phyloP scores from a whole-genome alignment of 805 yeast species.

The Kluyveromyces aestuarii region DNA sequence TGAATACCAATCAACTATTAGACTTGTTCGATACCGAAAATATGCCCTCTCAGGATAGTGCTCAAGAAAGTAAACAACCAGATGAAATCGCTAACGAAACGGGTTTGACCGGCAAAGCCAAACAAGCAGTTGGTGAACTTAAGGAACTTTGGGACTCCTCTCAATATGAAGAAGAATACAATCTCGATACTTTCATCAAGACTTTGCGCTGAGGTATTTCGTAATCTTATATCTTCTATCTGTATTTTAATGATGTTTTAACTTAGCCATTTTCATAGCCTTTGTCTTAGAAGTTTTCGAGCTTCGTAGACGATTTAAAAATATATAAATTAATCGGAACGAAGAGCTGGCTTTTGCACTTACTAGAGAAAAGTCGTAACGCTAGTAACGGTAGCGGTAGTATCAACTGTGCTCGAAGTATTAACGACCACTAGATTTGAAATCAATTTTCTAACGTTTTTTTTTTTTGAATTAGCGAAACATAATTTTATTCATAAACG shows the following conservation, averaged over 20 bases:
- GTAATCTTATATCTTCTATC: not conserved
- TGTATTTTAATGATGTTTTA: not conserved
- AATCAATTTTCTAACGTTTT: too few relatives aligned
- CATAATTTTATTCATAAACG: too few relatives aligned
- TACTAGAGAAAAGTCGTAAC: too few relatives aligned
- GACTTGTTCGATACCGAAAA: constrained; percentile 81
- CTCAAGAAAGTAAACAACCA: constrained; percentile 25
- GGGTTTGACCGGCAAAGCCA: constrained; percentile 77
- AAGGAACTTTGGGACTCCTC: constrained; percentile 94
- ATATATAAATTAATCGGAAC: too few relatives aligned
- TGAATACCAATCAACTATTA: constrained; percentile 91
- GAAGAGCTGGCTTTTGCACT: too few relatives aligned
- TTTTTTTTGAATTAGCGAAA: too few relatives aligned
- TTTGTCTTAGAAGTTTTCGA: too few relatives aligned
- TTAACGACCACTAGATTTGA: too few relatives aligned
- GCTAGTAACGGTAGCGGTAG: too few relatives aligned
- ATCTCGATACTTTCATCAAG: constrained; percentile 85
- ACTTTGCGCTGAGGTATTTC: constrained; percentile 39
- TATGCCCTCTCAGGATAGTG: constrained; percentile 31
- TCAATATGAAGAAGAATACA: constrained; percentile 95
- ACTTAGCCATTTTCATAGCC: too few relatives aligned
- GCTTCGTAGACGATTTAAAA: too few relatives aligned
- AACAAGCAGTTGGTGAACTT: constrained; percentile 78
- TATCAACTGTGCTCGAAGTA: too few relatives aligned
- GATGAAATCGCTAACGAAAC: constrained; percentile 46